Evolutionary conservation across 129 eudicot species (phyloP).

Genomic region (Flaveria brownii): DNA sequence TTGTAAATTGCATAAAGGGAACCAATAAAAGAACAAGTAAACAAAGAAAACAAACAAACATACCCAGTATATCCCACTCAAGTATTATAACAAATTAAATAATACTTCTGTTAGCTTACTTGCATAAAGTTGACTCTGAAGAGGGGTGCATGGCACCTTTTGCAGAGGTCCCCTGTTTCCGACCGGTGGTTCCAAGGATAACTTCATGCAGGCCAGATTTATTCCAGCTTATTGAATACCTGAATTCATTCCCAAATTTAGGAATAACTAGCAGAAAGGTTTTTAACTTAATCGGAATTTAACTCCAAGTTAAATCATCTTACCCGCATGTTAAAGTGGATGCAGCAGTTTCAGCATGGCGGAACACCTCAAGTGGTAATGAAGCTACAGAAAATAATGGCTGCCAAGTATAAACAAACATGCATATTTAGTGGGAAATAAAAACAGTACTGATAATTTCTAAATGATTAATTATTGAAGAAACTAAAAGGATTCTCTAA

Average conservation of each 20-base stretch:
- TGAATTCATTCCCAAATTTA: slow-evolving; percentile 8
- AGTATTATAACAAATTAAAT: not conserved
- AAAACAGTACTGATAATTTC: not conserved
- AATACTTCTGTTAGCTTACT: slow-evolving; percentile 49
- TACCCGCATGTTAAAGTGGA: slow-evolving; percentile 90
- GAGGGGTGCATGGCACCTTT: slow-evolving; percentile 81
- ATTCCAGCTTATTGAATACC: slow-evolving; percentile 85
- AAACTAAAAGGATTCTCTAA: slow-evolving; percentile 25
- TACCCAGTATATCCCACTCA: no score
- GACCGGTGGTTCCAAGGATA: slow-evolving; percentile 91
- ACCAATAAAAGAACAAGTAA: not conserved
- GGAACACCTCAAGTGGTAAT: slow-evolving; percentile 81
- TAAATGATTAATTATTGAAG: slow-evolving; percentile 5
- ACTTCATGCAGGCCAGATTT: slow-evolving; percentile 81
- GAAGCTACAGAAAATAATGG: slow-evolving; percentile 68
- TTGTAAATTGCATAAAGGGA: slow-evolving; percentile 12
- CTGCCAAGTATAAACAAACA: slow-evolving; percentile 48
- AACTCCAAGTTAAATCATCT: slow-evolving; percentile 15
- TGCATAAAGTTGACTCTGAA: slow-evolving; percentile 88
- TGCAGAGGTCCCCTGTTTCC: slow-evolving; percentile 92
- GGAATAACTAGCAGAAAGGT: not conserved
- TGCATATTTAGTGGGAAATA: slow-evolving; percentile 21
- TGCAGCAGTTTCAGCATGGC: slow-evolving; percentile 76
- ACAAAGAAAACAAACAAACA: no score
- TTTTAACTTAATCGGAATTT: not conserved